Conservation (phyloP, 2,329 filamentous ascomycete species). For the Plenodomus tracheiphilus region DNA sequence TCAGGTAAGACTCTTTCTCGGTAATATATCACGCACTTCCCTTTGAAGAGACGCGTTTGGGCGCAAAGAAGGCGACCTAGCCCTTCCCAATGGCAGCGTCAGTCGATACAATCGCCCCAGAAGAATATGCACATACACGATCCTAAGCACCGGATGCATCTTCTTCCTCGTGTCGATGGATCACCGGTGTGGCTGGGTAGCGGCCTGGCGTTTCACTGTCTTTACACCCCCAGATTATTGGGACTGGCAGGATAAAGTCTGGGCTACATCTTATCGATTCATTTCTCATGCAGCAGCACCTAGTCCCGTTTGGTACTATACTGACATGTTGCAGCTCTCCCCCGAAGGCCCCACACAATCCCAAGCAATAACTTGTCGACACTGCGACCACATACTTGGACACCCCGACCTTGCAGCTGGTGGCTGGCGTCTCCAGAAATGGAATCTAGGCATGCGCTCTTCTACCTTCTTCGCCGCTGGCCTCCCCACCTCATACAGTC, state of each 20-base stretch:
- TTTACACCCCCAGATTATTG: constrained; percentile 33
- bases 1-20: constrained; percentile 45
- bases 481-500: constrained; percentile 20
- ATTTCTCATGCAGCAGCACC: background rate
- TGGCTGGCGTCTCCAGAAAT: constrained; percentile 57
- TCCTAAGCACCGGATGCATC: constrained; percentile 26
- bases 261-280: constrained; percentile 39
- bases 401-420: constrained; percentile 48
- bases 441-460: constrained; percentile 44
- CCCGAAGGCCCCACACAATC: constrained; percentile 4
- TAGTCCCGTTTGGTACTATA: background rate
- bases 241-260: constrained; percentile 38
- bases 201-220: constrained; percentile 40
- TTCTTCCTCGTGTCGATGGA: constrained; percentile 37
- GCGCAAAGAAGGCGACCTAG: constrained; percentile 61
- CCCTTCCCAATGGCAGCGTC: constrained; percentile 52
- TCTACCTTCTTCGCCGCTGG: constrained; percentile 3
- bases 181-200: constrained; percentile 29
- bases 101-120: constrained; percentile 64
- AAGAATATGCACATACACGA: constrained; percentile 44
- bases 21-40: background rate
- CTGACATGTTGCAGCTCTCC: constrained; percentile 16
- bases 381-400: constrained; percentile 44
- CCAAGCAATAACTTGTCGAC: constrained; percentile 40
- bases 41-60: constrained; percentile 30